Conservation (phyloP, 2,329 filamentous ascomycete species). For the Arthrocladium fulminans region DNA sequence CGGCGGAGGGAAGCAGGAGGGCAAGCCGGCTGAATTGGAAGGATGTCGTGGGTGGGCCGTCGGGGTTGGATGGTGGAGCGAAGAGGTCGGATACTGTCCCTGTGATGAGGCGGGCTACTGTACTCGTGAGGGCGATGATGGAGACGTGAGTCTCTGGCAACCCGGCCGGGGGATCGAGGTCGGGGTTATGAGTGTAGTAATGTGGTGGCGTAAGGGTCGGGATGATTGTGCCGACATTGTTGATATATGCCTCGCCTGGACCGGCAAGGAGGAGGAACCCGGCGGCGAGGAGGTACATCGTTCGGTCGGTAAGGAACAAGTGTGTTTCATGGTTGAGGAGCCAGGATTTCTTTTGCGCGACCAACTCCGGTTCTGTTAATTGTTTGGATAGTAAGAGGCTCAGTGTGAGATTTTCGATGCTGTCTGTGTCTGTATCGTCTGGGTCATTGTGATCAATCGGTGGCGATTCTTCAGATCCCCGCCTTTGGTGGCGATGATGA, state of each 20-base stretch:
- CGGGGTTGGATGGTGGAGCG: conserved; percentile 46
- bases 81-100: conserved; percentile 83
- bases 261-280: conserved; percentile 92
- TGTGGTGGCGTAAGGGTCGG: conserved; percentile 66
- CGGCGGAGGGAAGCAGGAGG: conserved; percentile 67
- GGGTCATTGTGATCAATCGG: conserved; percentile 23
- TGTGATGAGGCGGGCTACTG: conserved; percentile 78
- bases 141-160: conserved; percentile 76
- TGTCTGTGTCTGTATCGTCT: conserved; percentile 32
- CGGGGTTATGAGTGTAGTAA: conserved; percentile 39
- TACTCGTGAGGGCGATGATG: conserved; percentile 83
- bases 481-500: conserved; percentile 19
- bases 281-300: conserved; percentile 89
- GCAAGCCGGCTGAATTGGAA: conserved; percentile 61
- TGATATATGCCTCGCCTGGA: conserved; percentile 95
- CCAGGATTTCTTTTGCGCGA: conserved; percentile 72
- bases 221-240: conserved; percentile 91
- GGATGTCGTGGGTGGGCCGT: conserved; percentile 24
- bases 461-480: background rate
- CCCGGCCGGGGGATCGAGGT: conserved; percentile 47
- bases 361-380: conserved; percentile 46
- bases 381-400: conserved; percentile 31
- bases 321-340: conserved; percentile 85
- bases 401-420: conserved; percentile 32
- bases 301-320: conserved; percentile 73